Percentiles rank a stretch among this genome's conserved stretches.
These are phyloP conservation scores for Aspergillus neotritici DNA, from an alignment of 2,329 filamentous ascomycete genomes.

Conservation along the genomic window DNA sequence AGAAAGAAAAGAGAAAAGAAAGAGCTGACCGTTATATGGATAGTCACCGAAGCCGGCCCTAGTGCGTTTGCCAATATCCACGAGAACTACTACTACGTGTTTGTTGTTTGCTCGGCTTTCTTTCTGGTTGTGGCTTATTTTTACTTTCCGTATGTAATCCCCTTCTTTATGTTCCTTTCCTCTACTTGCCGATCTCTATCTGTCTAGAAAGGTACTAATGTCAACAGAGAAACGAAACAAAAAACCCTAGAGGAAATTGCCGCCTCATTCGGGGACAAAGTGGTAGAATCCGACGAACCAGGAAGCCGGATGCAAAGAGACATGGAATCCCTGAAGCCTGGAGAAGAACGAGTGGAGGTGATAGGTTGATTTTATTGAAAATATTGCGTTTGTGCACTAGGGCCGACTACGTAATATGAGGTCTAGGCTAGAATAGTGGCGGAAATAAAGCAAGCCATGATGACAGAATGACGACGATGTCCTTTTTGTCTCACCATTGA, in stretches of 20 bases:
- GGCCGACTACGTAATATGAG: no score
- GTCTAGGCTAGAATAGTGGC: no score
- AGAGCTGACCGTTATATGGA: not conserved
- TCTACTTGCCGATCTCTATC: not conserved
- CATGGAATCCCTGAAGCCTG: constrained; percentile 17
- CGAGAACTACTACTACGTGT: constrained; percentile 59
- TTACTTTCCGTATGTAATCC: constrained; percentile 46
- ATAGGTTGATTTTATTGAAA: not conserved
- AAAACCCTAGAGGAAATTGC: constrained; percentile 48
- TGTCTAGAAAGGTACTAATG: not conserved
- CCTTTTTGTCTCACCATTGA: no score
- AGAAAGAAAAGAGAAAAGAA: not conserved
- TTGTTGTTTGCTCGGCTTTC: constrained; percentile 49
- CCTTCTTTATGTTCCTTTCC: not conserved
- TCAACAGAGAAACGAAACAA: constrained; percentile 42
- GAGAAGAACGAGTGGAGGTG: constrained; percentile 13
- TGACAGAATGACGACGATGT: no score
- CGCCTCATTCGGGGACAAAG: constrained; percentile 45
- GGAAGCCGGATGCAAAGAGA: constrained; percentile 22
- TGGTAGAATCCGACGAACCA: constrained; percentile 29
- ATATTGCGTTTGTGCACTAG: no score
- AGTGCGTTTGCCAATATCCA: constrained; percentile 52
- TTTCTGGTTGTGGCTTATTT: constrained; percentile 50
- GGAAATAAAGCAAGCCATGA: no score
- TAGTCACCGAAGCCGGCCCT: constrained; percentile 50